Conservation (phyloP, 2,329 filamentous ascomycete genomes). For the Chaetomiaceae sp. region DNA sequence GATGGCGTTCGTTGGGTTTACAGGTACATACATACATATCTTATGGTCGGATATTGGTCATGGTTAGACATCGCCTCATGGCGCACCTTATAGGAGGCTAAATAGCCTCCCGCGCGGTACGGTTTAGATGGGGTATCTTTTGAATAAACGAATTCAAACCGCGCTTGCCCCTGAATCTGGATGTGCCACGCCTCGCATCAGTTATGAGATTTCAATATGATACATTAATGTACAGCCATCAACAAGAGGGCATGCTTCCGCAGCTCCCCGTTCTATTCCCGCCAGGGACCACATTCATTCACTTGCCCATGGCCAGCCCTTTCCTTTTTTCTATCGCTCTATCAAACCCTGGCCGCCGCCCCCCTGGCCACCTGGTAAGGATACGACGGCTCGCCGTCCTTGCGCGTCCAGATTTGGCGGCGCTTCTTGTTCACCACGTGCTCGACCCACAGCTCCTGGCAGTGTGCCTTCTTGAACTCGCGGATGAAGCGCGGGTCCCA, state of each 20-base stretch:
- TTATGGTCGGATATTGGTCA: not conserved
- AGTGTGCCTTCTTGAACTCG: constrained; percentile 69
- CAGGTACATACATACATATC: not conserved
- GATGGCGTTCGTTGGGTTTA: constrained; percentile 1
- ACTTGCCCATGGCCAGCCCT: too few species aligned
- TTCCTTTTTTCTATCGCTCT: not conserved
- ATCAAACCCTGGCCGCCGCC: not conserved
- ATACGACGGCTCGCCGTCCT: constrained; percentile 69
- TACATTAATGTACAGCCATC: constrained; percentile 6
- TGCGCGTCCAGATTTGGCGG: constrained; percentile 80
- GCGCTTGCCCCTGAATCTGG: not conserved
- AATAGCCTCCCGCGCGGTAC: too few species aligned
- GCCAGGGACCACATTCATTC: too few species aligned
- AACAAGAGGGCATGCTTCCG: not conserved
- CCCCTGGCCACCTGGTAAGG: constrained; percentile 48
- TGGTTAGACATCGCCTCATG: not conserved
- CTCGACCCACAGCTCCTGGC: constrained; percentile 84
- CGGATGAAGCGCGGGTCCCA: constrained; percentile 94
- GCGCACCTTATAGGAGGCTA: not conserved
- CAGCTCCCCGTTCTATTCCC: too few species aligned
- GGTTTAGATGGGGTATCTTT: too few species aligned
- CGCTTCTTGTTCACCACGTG: constrained; percentile 82
- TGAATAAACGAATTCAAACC: too few species aligned
- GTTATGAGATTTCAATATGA: not conserved
- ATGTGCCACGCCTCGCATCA: not conserved